phyloP scores from a whole-genome alignment of 2,329 filamentous ascomycete species.

The Alternaria arborescens region DNA sequence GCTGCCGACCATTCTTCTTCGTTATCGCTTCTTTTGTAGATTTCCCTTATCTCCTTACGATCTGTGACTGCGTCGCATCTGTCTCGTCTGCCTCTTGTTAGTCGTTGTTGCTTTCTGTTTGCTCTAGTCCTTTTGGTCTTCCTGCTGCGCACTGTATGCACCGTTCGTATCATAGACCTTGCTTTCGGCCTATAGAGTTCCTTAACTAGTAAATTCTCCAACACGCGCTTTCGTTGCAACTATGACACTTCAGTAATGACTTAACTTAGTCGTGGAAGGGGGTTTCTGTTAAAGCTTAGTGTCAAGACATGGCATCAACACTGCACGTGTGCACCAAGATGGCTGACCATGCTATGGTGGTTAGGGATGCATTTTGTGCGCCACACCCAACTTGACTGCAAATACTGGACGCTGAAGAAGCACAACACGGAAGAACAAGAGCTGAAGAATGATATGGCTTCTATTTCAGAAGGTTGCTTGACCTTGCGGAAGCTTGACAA shows the following conservation, averaged over 20 bases:
- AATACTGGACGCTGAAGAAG: background rate
- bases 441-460: background rate
- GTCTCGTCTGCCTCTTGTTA: no score
- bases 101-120: no score
- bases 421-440: background rate
- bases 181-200: background rate
- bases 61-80: no score
- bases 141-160: no score
- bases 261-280: background rate
- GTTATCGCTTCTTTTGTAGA: no score
- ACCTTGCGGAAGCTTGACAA: background rate
- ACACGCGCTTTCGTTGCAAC: background rate
- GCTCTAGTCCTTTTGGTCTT: no score
- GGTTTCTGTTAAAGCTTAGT: background rate
- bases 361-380: background rate
- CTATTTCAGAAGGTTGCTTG: constrained; percentile 1
- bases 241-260: background rate
- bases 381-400: background rate
- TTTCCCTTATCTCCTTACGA: no score
- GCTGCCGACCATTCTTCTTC: no score
- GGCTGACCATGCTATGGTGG: background rate
- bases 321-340: background rate
- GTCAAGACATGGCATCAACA: background rate
- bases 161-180: background rate
- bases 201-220: background rate